A percentile compares a stretch with the other conserved stretches of the same genome.
Conservation (phyloP, 306 rosid species). For the Arachis stenosperma region DNA sequence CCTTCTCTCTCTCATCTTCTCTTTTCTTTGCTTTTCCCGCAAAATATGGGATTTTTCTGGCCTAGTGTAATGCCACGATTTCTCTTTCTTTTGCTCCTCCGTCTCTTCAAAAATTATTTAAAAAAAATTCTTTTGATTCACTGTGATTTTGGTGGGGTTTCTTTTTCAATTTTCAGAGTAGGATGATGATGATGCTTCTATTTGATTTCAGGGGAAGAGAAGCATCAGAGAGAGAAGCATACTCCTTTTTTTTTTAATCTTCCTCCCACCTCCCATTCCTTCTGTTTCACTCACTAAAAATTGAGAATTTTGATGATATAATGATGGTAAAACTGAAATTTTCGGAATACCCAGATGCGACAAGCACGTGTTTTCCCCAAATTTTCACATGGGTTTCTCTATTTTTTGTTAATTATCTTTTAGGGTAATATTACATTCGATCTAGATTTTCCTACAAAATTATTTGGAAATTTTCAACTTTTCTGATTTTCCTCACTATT, state of each 20-base stretch:
- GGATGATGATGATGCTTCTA: neutral
- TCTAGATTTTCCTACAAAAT: conserved; percentile 12
- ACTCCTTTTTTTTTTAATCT: too few species aligned
- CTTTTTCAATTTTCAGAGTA: too few species aligned
- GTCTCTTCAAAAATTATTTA: too few species aligned
- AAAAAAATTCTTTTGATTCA: too few species aligned
- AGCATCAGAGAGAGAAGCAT: neutral
- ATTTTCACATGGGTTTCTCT: neutral
- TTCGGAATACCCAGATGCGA: conserved; percentile 25
- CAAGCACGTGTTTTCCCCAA: neutral
- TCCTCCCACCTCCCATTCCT: neutral
- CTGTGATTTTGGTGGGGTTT: too few species aligned
- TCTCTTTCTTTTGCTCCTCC: neutral
- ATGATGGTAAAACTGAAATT: neutral
- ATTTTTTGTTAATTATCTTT: neutral
- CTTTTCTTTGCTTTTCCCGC: neutral
- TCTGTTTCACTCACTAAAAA: neutral
- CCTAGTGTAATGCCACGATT: neutral
- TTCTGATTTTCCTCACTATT: neutral
- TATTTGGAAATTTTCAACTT: neutral
- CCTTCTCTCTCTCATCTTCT: neutral
- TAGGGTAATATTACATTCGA: neutral
- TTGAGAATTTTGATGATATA: neutral
- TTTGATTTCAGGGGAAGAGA: neutral
- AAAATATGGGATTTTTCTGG: conserved; percentile 8